Base-by-base conservation (phyloP, 2,329 filamentous ascomycete species). In the Fusarium piperis region DNA sequence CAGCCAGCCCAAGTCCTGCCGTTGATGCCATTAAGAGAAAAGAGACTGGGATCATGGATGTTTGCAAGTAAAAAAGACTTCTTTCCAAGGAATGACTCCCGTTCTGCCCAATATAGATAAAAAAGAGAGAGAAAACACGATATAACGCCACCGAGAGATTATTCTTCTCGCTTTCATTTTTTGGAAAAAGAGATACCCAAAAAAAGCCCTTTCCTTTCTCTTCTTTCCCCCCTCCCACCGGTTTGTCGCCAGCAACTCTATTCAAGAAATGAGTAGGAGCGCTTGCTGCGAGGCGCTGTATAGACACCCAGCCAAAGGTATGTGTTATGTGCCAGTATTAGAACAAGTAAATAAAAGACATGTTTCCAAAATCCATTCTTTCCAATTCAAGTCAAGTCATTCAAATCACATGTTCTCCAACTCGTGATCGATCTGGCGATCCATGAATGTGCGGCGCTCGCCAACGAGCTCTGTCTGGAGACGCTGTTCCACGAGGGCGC, bases 371-470 rank as follows among this genome's bases (percentile, higher is more conserved):
- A 30, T 30, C 28, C 44, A 39, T 57, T 38, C 48, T 57, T 44
- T 48, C 32, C 23, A n/a, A 46, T 46, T 46, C 23, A 23, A 26
- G 13, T 46, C 16, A 48, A 52, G 20, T 33, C 20, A 52, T 56
- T 26, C 41, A 39, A 53, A 64, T 84, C 88, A 97, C 95, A 98
- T 97, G 81, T 92, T 97, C 71, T 95, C 94, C 79, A 99, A 85
- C 85, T 98, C 95, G 62, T 90, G 89, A 83, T 99, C 96, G 82
- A 99, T 98, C 84, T 95, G 93, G 74, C 91, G 88, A 83, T 98
- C 95, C 85, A 98, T 90, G 84, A 97, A 98, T 16, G 91, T 91
- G 79, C 93, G 91, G 81, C 94, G 92, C 82, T 98, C 95, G 23
- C 94, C 95, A 1, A 89, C 87, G 64, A 98, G 87, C 80, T 97